These are phyloP conservation scores for Persicaria tinctoria DNA, from an alignment of 148 eudicot species.

Conservation along the genomic window DNA sequence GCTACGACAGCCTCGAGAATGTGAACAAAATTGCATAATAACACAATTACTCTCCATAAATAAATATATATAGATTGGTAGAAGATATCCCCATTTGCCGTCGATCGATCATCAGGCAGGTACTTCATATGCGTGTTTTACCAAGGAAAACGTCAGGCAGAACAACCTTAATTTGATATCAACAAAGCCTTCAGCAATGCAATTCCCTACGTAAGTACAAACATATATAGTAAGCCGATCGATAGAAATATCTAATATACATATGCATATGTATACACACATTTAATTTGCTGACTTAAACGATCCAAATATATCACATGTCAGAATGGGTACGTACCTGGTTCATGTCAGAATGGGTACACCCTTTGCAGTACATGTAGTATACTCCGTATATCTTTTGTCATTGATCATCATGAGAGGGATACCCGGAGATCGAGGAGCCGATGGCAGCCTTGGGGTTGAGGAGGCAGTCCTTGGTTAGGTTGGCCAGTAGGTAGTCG, in stretches of 20 bases:
- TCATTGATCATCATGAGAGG: neutral
- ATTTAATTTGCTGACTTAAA: neutral
- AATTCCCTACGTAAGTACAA: neutral
- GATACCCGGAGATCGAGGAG: neutral
- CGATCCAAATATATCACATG: no score
- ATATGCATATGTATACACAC: no score
- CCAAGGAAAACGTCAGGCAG: neutral
- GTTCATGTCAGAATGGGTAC: neutral
- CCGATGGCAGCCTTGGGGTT: neutral
- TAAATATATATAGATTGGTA: no score
- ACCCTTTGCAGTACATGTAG: neutral
- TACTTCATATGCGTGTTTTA: no score
- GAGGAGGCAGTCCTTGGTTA: constrained; percentile 1
- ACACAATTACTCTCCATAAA: no score
- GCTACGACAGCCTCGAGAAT: no score
- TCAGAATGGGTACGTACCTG: no score
- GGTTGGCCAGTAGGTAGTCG: neutral
- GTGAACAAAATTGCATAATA: no score
- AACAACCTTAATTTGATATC: neutral
- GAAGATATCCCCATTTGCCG: no score
- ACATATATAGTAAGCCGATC: neutral
- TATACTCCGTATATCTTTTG: neutral
- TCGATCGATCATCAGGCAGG: no score
- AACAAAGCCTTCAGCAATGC: neutral
- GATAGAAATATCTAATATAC: no score